Evolutionary conservation across 1,139 yeast genomes (phyloP).

Genomic region (Yamadazyma conglobata): DNA sequence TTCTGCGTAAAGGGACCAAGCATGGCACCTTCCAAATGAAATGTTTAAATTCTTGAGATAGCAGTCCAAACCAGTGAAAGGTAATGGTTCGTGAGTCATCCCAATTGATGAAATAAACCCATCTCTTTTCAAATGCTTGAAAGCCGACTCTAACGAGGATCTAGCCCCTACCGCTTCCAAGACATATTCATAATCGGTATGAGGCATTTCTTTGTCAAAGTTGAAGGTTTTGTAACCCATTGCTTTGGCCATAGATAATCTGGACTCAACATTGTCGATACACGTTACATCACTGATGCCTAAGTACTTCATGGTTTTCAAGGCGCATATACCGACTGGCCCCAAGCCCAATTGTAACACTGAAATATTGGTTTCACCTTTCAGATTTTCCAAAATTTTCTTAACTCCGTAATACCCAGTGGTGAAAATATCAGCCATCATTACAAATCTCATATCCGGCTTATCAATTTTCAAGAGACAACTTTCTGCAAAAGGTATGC

Average conservation of each 20-base stretch:
- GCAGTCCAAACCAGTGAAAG: constrained; percentile 57
- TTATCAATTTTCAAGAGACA: constrained; percentile 37
- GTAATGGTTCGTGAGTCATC: constrained; percentile 58
- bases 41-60: constrained; percentile 55
- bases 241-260: constrained; percentile 42
- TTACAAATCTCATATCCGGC: constrained; percentile 45
- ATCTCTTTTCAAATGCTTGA: constrained; percentile 52
- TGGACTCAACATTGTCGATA: constrained; percentile 47
- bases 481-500: constrained; percentile 54
- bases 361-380: constrained; percentile 27
- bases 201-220: constrained; percentile 20
- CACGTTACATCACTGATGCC: constrained; percentile 49
- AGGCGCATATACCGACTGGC: constrained; percentile 61
- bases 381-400: constrained; percentile 40
- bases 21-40: constrained; percentile 66
- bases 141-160: constrained; percentile 49
- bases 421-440: constrained; percentile 67
- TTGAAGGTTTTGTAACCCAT: constrained; percentile 49
- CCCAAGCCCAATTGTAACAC: constrained; percentile 60
- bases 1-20: constrained; percentile 54
- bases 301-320: constrained; percentile 42
- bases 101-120: constrained; percentile 62
- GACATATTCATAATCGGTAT: constrained; percentile 49
- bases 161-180: constrained; percentile 57
- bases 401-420: constrained; percentile 61